Percentiles rank a stretch among this genome's conserved stretches.
phyloP scores from a whole-genome alignment of 2,329 filamentous ascomycete genomes.

The Epicoccum sorghinum region DNA sequence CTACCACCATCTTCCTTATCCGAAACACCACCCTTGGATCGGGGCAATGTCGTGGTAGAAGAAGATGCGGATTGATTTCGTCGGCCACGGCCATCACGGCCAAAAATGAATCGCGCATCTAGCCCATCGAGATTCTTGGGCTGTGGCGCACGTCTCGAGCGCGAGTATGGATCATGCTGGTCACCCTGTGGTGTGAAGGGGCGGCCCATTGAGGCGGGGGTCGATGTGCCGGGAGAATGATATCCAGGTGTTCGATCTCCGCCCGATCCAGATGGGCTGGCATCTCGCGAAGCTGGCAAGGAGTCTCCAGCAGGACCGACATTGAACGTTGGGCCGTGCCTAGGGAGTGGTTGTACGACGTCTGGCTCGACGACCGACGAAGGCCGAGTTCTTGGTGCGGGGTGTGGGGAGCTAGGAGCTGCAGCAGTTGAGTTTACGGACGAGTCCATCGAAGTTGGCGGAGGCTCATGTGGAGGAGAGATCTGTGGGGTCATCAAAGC shows the following conservation, averaged over 20 bases:
- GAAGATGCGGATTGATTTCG: constrained; percentile 47
- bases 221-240: constrained; percentile 53
- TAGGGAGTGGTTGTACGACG: constrained; percentile 54
- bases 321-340: constrained; percentile 60
- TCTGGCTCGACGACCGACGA: constrained; percentile 53
- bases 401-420: constrained; percentile 37
- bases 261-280: constrained; percentile 67
- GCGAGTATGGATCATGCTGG: constrained; percentile 84
- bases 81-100: constrained; percentile 71
- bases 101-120: constrained; percentile 85
- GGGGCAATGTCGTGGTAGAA: constrained; percentile 49
- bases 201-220: constrained; percentile 67
- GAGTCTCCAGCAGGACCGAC: constrained; percentile 64
- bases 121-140: constrained; percentile 69
- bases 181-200: constrained; percentile 82
- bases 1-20: constrained; percentile 47
- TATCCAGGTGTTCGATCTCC: constrained; percentile 54
- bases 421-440: constrained; percentile 27
- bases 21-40: constrained; percentile 51
- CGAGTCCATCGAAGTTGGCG: constrained; percentile 52
- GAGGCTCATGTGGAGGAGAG: constrained; percentile 62
- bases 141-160: constrained; percentile 75
- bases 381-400: constrained; percentile 46
- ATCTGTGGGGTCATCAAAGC: constrained; percentile 63
- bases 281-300: constrained; percentile 60